Evolutionary conservation across 1,139 yeast species (phyloP).

Genomic region (Saccharomyces hybrid): DNA sequence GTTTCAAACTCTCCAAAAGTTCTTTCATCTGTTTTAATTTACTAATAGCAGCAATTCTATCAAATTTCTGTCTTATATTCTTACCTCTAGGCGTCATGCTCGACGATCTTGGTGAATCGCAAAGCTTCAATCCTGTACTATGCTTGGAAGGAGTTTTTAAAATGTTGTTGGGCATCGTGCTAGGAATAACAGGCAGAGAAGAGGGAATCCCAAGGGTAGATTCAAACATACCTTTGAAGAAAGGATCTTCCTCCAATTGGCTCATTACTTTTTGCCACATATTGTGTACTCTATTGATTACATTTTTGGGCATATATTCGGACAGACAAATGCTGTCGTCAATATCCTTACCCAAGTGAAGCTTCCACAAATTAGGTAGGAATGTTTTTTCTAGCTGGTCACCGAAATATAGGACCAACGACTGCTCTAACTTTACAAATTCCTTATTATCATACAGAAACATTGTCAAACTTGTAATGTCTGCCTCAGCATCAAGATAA

Average conservation of each 20-base stretch:
- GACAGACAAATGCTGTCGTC: slow-evolving; percentile 15
- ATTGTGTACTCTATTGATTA: slow-evolving; percentile 26
- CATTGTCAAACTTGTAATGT: slow-evolving; percentile 19
- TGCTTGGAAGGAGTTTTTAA: slow-evolving; percentile 7
- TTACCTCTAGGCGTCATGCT: slow-evolving; percentile 29
- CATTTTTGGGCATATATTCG: slow-evolving; percentile 20
- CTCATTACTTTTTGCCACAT: slow-evolving; percentile 24
- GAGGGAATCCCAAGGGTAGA: slow-evolving; percentile 43
- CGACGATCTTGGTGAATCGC: slow-evolving; percentile 26
- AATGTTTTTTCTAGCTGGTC: slow-evolving; percentile 18
- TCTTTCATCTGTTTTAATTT: slow-evolving; percentile 14
- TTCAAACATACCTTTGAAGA: slow-evolving; percentile 41
- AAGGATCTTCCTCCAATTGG: slow-evolving; percentile 36
- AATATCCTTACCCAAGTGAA: slow-evolving; percentile 21
- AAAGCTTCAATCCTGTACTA: neutral
- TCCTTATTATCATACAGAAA: slow-evolving; percentile 21
- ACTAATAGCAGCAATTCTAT: slow-evolving; percentile 17
- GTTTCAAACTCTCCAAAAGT: slow-evolving; percentile 11
- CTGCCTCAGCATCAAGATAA: slow-evolving; percentile 22
- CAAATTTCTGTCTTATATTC: slow-evolving; percentile 21
- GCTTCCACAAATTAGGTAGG: slow-evolving; percentile 26
- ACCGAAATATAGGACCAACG: slow-evolving; percentile 23
- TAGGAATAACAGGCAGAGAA: slow-evolving; percentile 5
- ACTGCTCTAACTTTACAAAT: slow-evolving; percentile 15
- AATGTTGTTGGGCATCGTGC: slow-evolving; percentile 3